Base-by-base conservation (phyloP, 495 filamentous ascomycete species). In the Penicillium angulare region DNA sequence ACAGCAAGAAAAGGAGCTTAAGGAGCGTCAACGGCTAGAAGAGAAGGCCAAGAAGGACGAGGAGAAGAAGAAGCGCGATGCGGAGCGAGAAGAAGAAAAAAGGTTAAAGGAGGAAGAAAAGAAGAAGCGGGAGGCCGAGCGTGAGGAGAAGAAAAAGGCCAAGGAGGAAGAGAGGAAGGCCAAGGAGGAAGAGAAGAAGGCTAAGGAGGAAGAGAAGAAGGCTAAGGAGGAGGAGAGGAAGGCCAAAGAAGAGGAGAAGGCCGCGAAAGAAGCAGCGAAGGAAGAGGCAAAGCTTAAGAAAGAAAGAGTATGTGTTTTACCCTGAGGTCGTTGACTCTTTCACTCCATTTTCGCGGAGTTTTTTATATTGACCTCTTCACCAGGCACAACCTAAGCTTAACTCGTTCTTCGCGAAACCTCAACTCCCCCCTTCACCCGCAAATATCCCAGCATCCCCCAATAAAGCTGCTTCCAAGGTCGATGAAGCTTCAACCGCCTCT, bases 281-380 rank as follows among this genome's bases (percentile, higher is more conserved):
- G 79, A 84, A 20, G 80, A 84, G 44, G 80, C 83, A 39, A 82
- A 79, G 53, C 67, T 71, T 52, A 90, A 87, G 66, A 90, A 92
- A 63, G 79, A 83, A 17, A 79, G 69, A 54, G 80, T 91, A 56
- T 63, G 74, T 20, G 10, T 2, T 13, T 1, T 13, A 34, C 23
- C n/a, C n/a, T n/a, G n/a, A n/a, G n/a, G n/a, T n/a, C n/a, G n/a
- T n/a, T n/a, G n/a, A n/a, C n/a, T n/a, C n/a, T n/a, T n/a, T n/a
- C n/a, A n/a, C n/a, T n/a, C n/a, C n/a, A n/a, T n/a, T n/a, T n/a
- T n/a, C n/a, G n/a, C n/a, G n/a, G n/a, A n/a, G n/a, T n/a, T 12
- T 42, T 38, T 31, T 2, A 31, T 20, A 40, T 43, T 67, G n/a
- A 60, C 52, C 35, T 50, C 27, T 17, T 0, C 8, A 44, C 61